These are phyloP conservation scores for Rhynchosporium graminicola DNA, from an alignment of 2,329 filamentous ascomycete species.

Conservation along the genomic window DNA sequence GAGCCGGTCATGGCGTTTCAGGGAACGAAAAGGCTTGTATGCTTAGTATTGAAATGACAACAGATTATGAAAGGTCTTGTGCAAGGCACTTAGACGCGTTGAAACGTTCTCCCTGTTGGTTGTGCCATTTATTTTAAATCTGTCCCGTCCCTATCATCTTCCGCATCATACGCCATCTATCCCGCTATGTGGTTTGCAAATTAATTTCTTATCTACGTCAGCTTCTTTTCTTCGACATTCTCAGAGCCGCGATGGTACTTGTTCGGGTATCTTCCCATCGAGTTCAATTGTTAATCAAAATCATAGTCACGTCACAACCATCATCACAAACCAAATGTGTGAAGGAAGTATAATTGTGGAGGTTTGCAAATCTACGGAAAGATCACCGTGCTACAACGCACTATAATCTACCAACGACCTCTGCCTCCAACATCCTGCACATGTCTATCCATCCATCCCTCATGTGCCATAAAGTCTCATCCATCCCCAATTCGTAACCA, in stretches of 20 bases:
- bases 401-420: constrained; percentile 2
- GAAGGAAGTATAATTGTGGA: not conserved
- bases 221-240: not conserved
- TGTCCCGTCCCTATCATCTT: not conserved
- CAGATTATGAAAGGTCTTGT: constrained; percentile 16
- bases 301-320: not conserved
- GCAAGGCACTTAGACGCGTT: constrained; percentile 24
- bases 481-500: not conserved
- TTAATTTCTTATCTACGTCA: not conserved
- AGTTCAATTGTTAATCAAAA: no score
- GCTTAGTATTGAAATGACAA: constrained; percentile 27
- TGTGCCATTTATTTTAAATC: not conserved
- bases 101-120: not conserved
- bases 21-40: constrained; percentile 32
- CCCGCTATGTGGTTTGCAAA: not conserved
- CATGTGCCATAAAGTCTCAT: not conserved
- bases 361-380: constrained; percentile 1
- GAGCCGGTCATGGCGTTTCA: constrained; percentile 23
- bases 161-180: not conserved
- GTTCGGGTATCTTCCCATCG: no score
- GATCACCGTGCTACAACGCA: not conserved
- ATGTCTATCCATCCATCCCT: constrained; percentile 13
- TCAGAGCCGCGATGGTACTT: no score
- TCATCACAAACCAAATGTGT: not conserved
- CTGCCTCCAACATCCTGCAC: not conserved